phyloP scores from a whole-genome alignment of 441 rosid genomes.

The Adansonia madagascariensis region DNA sequence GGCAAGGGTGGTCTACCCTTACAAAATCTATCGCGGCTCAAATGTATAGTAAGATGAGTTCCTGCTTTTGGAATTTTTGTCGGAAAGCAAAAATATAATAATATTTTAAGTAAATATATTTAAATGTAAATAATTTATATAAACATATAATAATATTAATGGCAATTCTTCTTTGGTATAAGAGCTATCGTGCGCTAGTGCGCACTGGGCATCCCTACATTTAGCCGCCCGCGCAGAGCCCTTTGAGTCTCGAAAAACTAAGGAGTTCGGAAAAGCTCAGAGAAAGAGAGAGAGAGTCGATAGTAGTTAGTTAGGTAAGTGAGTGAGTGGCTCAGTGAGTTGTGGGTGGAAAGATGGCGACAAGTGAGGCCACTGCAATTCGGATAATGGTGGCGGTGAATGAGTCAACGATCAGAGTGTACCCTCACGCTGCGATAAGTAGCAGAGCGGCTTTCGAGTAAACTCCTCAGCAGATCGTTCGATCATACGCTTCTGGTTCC shows the following conservation, averaged over 20 bases:
- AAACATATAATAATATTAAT: too few species aligned
- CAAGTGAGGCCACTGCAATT: conserved; percentile 46
- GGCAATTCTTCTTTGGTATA: too few species aligned
- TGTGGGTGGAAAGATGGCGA: conserved; percentile 40
- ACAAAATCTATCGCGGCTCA: too few species aligned
- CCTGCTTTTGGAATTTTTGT: too few species aligned
- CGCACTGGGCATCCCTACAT: too few species aligned
- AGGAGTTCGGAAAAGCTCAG: conserved; percentile 1
- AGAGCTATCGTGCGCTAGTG: too few species aligned
- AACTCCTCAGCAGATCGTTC: conserved; percentile 79
- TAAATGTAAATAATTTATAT: too few species aligned
- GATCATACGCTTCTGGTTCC: conserved; percentile 71
- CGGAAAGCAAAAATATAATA: too few species aligned
- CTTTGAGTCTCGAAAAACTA: background rate
- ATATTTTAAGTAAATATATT: too few species aligned
- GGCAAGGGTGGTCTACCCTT: too few species aligned
- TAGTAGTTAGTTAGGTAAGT: background rate
- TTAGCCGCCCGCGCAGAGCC: background rate
- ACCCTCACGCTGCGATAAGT: conserved; percentile 86
- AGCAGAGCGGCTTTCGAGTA: conserved; percentile 89
- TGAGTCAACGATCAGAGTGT: conserved; percentile 76
- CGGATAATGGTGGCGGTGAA: conserved; percentile 80
- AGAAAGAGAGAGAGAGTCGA: background rate
- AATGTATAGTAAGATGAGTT: too few species aligned
- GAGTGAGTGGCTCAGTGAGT: conserved; percentile 29